Evolutionary conservation across 2,329 filamentous ascomycete genomes (phyloP).

Genomic region (Sporothrix brasiliensis): DNA sequence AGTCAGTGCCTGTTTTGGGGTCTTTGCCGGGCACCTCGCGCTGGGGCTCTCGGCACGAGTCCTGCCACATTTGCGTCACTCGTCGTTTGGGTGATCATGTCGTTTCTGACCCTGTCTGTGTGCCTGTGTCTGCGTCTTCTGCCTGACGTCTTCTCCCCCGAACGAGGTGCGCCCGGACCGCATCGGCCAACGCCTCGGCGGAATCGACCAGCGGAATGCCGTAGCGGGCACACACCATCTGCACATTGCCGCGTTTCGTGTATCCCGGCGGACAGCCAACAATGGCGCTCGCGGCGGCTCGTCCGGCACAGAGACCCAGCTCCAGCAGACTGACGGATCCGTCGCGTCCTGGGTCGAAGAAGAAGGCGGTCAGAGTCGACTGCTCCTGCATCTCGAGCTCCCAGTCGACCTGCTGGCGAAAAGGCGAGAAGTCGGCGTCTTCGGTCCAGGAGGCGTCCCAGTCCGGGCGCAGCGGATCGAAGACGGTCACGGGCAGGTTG

Average conservation of each 20-base stretch:
- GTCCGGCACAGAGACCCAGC: constrained; percentile 55
- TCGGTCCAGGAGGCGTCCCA: constrained; percentile 61
- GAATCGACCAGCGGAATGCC: constrained; percentile 50
- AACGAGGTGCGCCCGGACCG: constrained; percentile 2
- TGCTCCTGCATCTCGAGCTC: constrained; percentile 60
- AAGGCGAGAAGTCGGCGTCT: constrained; percentile 51
- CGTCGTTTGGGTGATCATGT: neutral
- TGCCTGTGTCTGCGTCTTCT: neutral
- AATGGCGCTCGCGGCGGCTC: constrained; percentile 47
- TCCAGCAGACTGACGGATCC: constrained; percentile 64
- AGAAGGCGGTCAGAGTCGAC: constrained; percentile 59
- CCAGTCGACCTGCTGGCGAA: constrained; percentile 61
- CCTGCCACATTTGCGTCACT: constrained; percentile 3
- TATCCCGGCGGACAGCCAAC: constrained; percentile 58
- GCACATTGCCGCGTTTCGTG: constrained; percentile 63
- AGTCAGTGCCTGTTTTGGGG: neutral
- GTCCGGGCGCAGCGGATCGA: constrained; percentile 59
- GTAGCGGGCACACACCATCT: constrained; percentile 57
- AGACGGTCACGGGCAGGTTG: constrained; percentile 54
- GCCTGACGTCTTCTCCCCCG: neutral
- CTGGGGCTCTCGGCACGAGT: neutral
- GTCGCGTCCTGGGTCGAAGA: constrained; percentile 56
- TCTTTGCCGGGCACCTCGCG: neutral
- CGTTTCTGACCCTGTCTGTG: neutral
- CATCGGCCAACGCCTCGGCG: constrained; percentile 45